Conservation (phyloP, 306 rosid genomes). For the Cajanus cajan region DNA sequence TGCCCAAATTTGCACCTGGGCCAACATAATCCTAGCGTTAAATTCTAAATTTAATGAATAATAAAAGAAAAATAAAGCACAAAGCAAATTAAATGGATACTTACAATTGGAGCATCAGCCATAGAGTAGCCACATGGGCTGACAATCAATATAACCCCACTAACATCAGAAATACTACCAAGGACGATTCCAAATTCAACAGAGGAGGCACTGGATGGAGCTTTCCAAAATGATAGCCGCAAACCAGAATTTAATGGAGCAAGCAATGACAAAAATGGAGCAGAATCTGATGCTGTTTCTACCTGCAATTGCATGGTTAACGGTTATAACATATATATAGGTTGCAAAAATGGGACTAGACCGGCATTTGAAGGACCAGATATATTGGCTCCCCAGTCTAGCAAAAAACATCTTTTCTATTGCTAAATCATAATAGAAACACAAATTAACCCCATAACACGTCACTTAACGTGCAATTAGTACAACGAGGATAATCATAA, state of each 20-base stretch:
- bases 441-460: background rate
- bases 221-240: constrained; percentile 80
- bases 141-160: constrained; percentile 77
- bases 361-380: background rate
- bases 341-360: constrained; percentile 17
- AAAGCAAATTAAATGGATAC: constrained; percentile 43
- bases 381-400: background rate
- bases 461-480: constrained; percentile 1
- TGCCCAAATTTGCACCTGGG: constrained; percentile 97
- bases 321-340: constrained; percentile 18
- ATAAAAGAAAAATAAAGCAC: constrained; percentile 19
- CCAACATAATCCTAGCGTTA: constrained; percentile 28
- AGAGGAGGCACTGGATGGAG: constrained; percentile 66
- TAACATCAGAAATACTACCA: constrained; percentile 80
- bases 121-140: constrained; percentile 96
- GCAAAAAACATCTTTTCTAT: background rate
- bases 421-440: background rate
- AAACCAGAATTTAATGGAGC: constrained; percentile 71
- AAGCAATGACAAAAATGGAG: constrained; percentile 86
- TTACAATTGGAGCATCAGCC: constrained; percentile 78
- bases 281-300: constrained; percentile 76
- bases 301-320: constrained; percentile 55
- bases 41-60: constrained; percentile 29
- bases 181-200: constrained; percentile 83
- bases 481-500: constrained; percentile 10